These are phyloP conservation scores for Carex cristatella DNA, from an alignment of 176 grass and related monocot species.

Conservation along the genomic window DNA sequence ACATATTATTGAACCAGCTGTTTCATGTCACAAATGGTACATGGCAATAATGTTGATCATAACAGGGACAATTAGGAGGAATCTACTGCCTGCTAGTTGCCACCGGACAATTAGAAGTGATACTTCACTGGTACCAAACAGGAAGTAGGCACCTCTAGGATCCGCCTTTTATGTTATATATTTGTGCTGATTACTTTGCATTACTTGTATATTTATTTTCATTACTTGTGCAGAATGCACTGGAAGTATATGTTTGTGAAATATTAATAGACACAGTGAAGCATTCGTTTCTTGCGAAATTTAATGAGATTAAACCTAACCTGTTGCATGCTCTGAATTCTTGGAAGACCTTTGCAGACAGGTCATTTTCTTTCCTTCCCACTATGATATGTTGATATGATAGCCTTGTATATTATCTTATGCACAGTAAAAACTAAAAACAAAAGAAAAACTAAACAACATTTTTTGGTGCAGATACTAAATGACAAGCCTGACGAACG, in stretches of 20 bases:
- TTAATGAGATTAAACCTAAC: constrained; percentile 99
- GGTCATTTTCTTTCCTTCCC: constrained; percentile 25
- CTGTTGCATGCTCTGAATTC: constrained; percentile 89
- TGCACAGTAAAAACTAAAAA: background rate
- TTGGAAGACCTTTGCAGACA: constrained; percentile 96
- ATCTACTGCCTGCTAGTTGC: background rate
- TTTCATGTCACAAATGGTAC: background rate
- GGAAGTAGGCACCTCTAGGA: background rate
- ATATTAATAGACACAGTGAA: constrained; percentile 92
- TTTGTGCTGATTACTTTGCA: constrained; percentile 29
- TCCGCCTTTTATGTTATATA: background rate
- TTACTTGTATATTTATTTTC: background rate
- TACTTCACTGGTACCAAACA: background rate
- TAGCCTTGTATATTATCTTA: background rate
- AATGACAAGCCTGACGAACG: constrained; percentile 84
- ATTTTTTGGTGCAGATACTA: constrained; percentile 51
- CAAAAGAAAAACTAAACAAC: background rate
- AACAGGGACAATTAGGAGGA: background rate
- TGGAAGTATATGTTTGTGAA: constrained; percentile 83
- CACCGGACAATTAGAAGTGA: background rate
- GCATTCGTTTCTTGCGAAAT: constrained; percentile 98
- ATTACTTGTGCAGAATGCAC: constrained; percentile 57
- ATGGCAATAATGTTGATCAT: background rate
- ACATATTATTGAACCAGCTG: background rate
- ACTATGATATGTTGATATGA: background rate